phyloP scores from a whole-genome alignment of 1,284 basidiomycete species.

The Schizophyllum commune region DNA sequence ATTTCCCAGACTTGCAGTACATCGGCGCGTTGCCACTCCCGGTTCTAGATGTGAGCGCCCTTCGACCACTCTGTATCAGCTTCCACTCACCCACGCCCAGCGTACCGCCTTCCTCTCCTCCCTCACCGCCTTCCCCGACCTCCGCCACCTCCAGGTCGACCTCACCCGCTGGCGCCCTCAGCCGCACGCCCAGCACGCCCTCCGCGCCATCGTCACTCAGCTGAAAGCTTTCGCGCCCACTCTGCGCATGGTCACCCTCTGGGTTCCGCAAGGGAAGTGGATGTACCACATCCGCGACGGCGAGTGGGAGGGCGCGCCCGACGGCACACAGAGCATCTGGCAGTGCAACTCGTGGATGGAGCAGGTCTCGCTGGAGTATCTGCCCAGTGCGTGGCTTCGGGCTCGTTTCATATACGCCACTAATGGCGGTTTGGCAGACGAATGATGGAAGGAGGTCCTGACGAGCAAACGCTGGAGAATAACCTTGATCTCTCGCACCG shows the following conservation, averaged over 20 bases:
- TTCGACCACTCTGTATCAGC: background rate
- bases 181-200: constrained; percentile 18
- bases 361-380: background rate
- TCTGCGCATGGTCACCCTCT: background rate
- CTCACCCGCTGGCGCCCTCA: constrained; percentile 21
- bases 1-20: constrained; percentile 19
- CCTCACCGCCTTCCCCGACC: constrained; percentile 20
- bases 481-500: too few species aligned
- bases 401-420: too few species aligned
- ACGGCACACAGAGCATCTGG: background rate
- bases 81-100: background rate
- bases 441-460: too few species aligned
- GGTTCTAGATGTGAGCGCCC: constrained; percentile 16
- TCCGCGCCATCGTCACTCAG: constrained; percentile 4
- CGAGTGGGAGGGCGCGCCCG: background rate
- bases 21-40: constrained; percentile 23
- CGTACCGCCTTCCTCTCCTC: constrained; percentile 1
- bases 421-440: too few species aligned
- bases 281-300: background rate
- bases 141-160: constrained; percentile 24
- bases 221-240: background rate
- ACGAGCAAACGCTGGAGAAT: too few species aligned
- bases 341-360: background rate
- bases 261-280: background rate
- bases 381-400: too few species aligned